Percentiles rank a stretch among this genome's conserved stretches.
Evolutionary conservation across 1,139 yeast species (phyloP).

Genomic region (Saccharomycopsis hybrid): DNA sequence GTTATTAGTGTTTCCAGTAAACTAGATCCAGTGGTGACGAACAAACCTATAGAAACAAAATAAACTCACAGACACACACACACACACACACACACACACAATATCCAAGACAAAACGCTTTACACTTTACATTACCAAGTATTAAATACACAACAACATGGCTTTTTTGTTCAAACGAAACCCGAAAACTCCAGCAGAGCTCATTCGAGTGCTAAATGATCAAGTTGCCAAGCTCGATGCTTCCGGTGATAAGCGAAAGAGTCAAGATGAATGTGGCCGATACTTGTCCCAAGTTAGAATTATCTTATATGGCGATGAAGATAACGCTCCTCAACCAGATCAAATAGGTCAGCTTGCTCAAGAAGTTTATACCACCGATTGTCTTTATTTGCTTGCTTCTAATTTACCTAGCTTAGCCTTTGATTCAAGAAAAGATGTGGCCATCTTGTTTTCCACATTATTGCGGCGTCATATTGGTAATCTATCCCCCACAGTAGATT

Average conservation of each 20-base stretch:
- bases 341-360: slow-evolving; percentile 67
- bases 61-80: no score
- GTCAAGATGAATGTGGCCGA: slow-evolving; percentile 73
- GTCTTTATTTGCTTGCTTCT: slow-evolving; percentile 52
- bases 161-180: slow-evolving; percentile 86
- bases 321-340: slow-evolving; percentile 64
- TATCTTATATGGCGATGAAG: slow-evolving; percentile 72
- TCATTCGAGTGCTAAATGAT: slow-evolving; percentile 70
- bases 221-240: slow-evolving; percentile 60
- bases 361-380: slow-evolving; percentile 69
- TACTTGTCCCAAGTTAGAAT: slow-evolving; percentile 61
- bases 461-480: slow-evolving; percentile 74
- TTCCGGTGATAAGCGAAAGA: slow-evolving; percentile 47
- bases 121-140: no score
- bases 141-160: slow-evolving; percentile 46
- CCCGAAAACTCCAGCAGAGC: slow-evolving; percentile 87
- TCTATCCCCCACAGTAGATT: slow-evolving; percentile 83
- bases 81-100: no score
- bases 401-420: slow-evolving; percentile 67
- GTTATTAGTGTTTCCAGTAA: no score
- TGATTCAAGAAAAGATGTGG: slow-evolving; percentile 83
- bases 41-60: no score
- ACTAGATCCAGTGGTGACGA: no score
- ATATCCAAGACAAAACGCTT: no score
- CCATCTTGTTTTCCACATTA: slow-evolving; percentile 64